These are phyloP conservation scores for Penicillium manginii DNA, from an alignment of 495 filamentous ascomycete genomes.

Conservation along the genomic window DNA sequence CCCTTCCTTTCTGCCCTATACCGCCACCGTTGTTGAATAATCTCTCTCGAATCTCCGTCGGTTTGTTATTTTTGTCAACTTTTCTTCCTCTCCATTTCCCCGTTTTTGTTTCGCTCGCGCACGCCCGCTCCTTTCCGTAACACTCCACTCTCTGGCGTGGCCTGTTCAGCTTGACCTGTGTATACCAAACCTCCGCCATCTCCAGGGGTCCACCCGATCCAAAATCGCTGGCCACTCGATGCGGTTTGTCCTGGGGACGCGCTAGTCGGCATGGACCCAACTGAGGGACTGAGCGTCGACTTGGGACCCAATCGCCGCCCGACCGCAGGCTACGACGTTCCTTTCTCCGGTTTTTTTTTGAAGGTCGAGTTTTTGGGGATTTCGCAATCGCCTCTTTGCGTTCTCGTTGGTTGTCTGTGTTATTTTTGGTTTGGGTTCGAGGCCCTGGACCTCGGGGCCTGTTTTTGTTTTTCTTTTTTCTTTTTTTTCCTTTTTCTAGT, in stretches of 20 bases:
- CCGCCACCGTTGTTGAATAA: neutral
- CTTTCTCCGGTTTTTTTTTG: constrained; percentile 8
- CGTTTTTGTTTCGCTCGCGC: neutral
- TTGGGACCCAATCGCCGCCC: constrained; percentile 25
- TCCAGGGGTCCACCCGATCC: constrained; percentile 24
- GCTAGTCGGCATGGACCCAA: constrained; percentile 28
- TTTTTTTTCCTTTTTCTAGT: constrained; percentile 8
- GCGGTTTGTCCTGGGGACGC: constrained; percentile 27
- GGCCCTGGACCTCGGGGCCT: neutral
- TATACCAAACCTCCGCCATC: constrained; percentile 4
- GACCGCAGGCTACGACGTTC: constrained; percentile 25
- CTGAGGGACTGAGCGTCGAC: constrained; percentile 29
- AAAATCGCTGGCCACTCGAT: constrained; percentile 34
- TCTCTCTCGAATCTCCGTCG: neutral
- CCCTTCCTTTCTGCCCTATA: too few relatives aligned
- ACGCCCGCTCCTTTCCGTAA: constrained; percentile 1
- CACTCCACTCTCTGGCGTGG: constrained; percentile 4
- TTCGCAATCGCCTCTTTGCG: neutral
- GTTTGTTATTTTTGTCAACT: neutral
- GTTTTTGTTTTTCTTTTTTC: constrained; percentile 2
- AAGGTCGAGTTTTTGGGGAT: neutral
- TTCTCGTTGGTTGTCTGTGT: neutral
- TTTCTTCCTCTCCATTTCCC: neutral
- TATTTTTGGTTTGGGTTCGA: constrained; percentile 13
- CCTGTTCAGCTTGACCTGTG: constrained; percentile 12